A percentile compares a stretch with the other conserved stretches of the same genome.
phyloP scores from a whole-genome alignment of 148 eudicot species.

The Selenicereus undatus region DNA sequence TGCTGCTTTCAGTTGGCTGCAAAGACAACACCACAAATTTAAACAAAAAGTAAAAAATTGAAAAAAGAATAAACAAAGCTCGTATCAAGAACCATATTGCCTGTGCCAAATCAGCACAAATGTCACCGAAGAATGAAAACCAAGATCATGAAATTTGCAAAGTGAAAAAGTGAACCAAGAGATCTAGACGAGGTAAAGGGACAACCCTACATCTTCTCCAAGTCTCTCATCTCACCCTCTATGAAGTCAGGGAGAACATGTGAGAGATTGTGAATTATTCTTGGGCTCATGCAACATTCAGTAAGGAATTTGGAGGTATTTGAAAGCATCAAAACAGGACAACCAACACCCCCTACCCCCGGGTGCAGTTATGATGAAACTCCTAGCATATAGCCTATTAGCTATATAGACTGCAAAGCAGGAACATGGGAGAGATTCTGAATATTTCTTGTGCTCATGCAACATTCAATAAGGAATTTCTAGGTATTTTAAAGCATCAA shows the following conservation, averaged over 20 bases:
- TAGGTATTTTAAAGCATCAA: neutral
- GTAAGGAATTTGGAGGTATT: neutral
- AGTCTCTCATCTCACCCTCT: neutral
- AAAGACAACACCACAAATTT: neutral
- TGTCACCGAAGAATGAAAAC: neutral
- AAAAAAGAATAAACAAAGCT: slow-evolving; percentile 2
- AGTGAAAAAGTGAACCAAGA: neutral
- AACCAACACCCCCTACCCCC: neutral
- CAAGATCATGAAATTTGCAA: neutral
- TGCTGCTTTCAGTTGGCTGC: slow-evolving; percentile 58
- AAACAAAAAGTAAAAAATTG: no score
- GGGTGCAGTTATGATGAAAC: neutral
- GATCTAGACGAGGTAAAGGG: neutral
- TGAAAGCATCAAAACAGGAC: neutral
- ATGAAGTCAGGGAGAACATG: neutral
- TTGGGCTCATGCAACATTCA: neutral
- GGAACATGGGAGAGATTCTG: neutral
- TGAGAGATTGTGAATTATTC: neutral
- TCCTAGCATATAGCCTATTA: neutral
- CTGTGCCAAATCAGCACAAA: neutral
- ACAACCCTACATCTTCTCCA: neutral
- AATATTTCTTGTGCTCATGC: neutral
- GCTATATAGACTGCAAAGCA: neutral
- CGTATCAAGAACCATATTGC: slow-evolving; percentile 6
- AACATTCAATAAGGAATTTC: neutral